Percentiles rank a stretch among this genome's conserved stretches.
Evolutionary conservation across 176 grass and related monocot species (phyloP).

Genomic region (Thalia dealbata): DNA sequence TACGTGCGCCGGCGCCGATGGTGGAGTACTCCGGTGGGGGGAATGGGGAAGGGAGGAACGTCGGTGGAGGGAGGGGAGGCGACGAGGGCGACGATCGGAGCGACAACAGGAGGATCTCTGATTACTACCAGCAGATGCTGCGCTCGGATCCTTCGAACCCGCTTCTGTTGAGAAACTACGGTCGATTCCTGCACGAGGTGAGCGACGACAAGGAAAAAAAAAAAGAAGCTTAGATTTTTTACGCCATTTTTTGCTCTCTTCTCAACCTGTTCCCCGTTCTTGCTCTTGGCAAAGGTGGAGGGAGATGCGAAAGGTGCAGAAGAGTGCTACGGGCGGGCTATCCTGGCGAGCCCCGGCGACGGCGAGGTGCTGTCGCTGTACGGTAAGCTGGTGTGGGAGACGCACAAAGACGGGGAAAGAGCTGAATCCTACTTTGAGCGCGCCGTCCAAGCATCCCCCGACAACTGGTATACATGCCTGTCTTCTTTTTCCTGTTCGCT

Average conservation of each 20-base stretch:
- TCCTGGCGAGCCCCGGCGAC: constrained; percentile 51
- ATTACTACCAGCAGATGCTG: constrained; percentile 54
- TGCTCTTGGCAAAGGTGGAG: constrained; percentile 31
- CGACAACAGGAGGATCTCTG: constrained; percentile 34
- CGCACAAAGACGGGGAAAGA: constrained; percentile 46
- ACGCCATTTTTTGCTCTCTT: too few relatives aligned
- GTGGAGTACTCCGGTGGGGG: constrained; percentile 13
- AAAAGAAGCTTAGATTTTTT: constrained; percentile 1
- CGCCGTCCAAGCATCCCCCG: constrained; percentile 56
- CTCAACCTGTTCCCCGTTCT: neutral
- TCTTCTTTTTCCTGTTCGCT: too few relatives aligned
- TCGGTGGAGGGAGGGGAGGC: constrained; percentile 27
- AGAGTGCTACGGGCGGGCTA: constrained; percentile 61
- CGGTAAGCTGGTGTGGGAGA: constrained; percentile 71
- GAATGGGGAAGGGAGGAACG: neutral
- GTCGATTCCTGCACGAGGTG: constrained; percentile 70
- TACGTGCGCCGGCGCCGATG: neutral
- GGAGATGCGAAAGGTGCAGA: constrained; percentile 55
- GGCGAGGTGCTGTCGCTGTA: constrained; percentile 77
- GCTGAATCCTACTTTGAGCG: constrained; percentile 59
- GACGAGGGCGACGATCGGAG: constrained; percentile 28
- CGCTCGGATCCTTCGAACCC: constrained; percentile 49
- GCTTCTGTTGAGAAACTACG: constrained; percentile 78
- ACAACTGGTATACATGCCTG: constrained; percentile 50
- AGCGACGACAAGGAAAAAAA: neutral